Evolutionary conservation across 495 filamentous ascomycete genomes (phyloP).

Genomic region (Tuber borchii): DNA sequence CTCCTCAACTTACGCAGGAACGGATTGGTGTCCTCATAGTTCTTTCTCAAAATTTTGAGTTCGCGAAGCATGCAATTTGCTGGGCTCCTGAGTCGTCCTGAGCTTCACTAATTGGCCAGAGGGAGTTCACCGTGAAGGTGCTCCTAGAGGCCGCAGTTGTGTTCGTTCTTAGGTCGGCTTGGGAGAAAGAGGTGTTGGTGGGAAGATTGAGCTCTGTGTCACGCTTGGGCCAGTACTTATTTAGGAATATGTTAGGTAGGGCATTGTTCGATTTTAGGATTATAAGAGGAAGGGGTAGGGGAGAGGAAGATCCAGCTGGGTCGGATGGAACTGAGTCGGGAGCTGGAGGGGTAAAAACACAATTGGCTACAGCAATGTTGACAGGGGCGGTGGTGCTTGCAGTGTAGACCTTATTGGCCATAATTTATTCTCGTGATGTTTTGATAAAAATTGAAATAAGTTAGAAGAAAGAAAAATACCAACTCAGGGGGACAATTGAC

Average conservation of each 20-base stretch:
- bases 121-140: constrained; percentile 64
- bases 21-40: constrained; percentile 62
- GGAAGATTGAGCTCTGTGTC: constrained; percentile 90
- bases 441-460: not conserved
- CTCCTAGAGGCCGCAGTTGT: constrained; percentile 89
- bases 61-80: constrained; percentile 84
- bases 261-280: not conserved
- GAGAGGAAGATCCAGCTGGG: constrained; percentile 15
- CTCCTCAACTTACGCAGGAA: constrained; percentile 69
- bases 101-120: constrained; percentile 72
- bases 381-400: constrained; percentile 94
- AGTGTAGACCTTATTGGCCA: constrained; percentile 63
- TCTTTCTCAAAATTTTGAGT: constrained; percentile 66
- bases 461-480: not conserved
- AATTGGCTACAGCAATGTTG: constrained; percentile 99
- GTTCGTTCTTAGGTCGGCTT: constrained; percentile 69
- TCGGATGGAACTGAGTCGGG: constrained; percentile 14
- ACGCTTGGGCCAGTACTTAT: constrained; percentile 90
- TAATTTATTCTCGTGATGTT: constrained; percentile 29
- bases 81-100: constrained; percentile 81
- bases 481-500: not conserved
- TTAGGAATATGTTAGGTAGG: constrained; percentile 21
- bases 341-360: constrained; percentile 39
- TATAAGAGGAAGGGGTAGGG: not conserved
- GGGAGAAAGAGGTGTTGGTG: constrained; percentile 86